Evolutionary conservation across 2,329 filamentous ascomycete species (phyloP).

Genomic region (Bipolaris cookei): DNA sequence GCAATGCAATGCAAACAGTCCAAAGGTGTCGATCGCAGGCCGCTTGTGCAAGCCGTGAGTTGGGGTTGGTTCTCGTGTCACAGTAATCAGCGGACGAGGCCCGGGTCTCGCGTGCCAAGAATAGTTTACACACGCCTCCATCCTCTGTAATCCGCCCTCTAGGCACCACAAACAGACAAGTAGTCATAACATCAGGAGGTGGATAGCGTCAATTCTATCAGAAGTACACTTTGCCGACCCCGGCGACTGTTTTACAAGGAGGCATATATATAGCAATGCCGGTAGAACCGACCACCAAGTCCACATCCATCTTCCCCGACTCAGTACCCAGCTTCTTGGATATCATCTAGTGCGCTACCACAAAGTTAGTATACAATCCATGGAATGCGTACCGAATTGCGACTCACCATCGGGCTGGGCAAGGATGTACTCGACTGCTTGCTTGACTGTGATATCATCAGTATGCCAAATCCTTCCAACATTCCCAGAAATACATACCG

Average conservation of each 20-base stretch:
- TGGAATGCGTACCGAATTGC: slow-evolving; percentile 30
- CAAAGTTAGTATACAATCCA: slow-evolving; percentile 26
- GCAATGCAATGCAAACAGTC: slow-evolving; percentile 17
- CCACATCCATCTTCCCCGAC: slow-evolving; percentile 36
- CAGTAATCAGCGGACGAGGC: slow-evolving; percentile 28
- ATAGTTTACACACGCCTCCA: slow-evolving; percentile 23
- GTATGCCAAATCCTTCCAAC: slow-evolving; percentile 17
- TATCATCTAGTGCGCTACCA: slow-evolving; percentile 43
- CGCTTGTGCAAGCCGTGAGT: slow-evolving; percentile 22
- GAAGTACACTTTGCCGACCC: slow-evolving; percentile 46
- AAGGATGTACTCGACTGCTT: slow-evolving; percentile 93
- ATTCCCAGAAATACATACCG: slow-evolving; percentile 63
- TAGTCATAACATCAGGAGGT: slow-evolving; percentile 24
- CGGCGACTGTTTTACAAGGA: slow-evolving; percentile 49
- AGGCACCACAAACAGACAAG: slow-evolving; percentile 14
- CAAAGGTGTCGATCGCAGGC: slow-evolving; percentile 29
- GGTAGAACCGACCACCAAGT: slow-evolving; percentile 40
- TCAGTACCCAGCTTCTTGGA: slow-evolving; percentile 24
- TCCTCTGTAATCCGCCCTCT: slow-evolving; percentile 4
- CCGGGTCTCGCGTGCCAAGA: slow-evolving; percentile 25
- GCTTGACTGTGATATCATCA: slow-evolving; percentile 71
- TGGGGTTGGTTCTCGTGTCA: slow-evolving; percentile 35
- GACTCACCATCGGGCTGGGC: slow-evolving; percentile 85
- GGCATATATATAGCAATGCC: slow-evolving; percentile 48
- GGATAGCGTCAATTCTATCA: slow-evolving; percentile 46